A percentile compares a stretch with the other conserved stretches of the same genome.
These are phyloP conservation scores for Guyanaporus albipodus DNA, from an alignment of 768 basidiomycete species.

Conservation along the genomic window DNA sequence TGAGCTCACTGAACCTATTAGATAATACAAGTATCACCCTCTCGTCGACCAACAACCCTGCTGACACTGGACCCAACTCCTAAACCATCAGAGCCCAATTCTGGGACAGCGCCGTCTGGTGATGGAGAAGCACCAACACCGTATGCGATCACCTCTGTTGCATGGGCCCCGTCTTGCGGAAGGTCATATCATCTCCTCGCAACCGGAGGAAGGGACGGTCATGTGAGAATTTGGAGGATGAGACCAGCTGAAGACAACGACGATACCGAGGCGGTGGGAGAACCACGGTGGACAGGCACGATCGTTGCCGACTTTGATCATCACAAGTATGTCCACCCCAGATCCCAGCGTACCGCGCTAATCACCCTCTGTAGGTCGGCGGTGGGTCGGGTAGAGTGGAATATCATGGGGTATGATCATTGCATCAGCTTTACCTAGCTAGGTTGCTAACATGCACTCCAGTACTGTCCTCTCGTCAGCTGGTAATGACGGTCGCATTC, in stretches of 20 bases:
- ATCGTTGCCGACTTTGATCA: constrained; percentile 86
- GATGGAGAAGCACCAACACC: constrained; percentile 39
- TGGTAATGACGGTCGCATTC: constrained; percentile 78
- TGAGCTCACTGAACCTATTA: constrained; percentile 26
- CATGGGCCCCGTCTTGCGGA: constrained; percentile 95
- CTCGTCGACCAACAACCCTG: constrained; percentile 61
- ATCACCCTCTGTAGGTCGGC: constrained; percentile 46
- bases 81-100: constrained; percentile 20
- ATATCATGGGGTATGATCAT: constrained; percentile 67
- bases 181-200: constrained; percentile 93
- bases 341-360: constrained; percentile 1
- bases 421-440: neutral
- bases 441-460: constrained; percentile 1
- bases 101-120: constrained; percentile 17
- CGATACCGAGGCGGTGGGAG: constrained; percentile 42
- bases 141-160: constrained; percentile 73
- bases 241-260: constrained; percentile 50
- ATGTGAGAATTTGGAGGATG: constrained; percentile 87
- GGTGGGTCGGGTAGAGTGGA: constrained; percentile 90
- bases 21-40: constrained; percentile 73
- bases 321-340: constrained; percentile 53
- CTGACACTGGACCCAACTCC: constrained; percentile 52
- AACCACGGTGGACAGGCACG: constrained; percentile 62
- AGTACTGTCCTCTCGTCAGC: constrained; percentile 82
- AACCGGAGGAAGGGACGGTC: constrained; percentile 82